A percentile compares a stretch with the other conserved stretches of the same genome.
phyloP scores from a whole-genome alignment of 116 monocot genomes.

The Trichopus zeylanicus region DNA sequence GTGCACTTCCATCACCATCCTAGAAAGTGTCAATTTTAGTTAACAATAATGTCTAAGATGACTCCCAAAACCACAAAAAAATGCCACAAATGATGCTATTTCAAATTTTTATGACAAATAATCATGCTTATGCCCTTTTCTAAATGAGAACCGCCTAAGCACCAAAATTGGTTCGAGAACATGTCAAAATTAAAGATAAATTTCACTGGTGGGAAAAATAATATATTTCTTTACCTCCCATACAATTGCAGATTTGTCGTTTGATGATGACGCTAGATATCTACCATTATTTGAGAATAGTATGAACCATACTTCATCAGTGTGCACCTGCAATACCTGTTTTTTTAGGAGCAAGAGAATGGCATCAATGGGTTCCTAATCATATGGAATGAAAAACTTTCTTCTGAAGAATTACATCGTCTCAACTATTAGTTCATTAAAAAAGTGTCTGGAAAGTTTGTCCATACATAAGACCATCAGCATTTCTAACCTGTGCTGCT shows the following conservation, averaged over 20 bases:
- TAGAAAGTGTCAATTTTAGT: too few relatives aligned
- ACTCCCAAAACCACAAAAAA: too few relatives aligned
- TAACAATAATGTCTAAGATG: too few relatives aligned
- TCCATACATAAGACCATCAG: too few relatives aligned
- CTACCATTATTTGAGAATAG: conserved; percentile 89
- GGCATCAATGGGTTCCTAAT: background rate
- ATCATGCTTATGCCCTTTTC: too few relatives aligned
- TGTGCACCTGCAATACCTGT: conserved; percentile 64
- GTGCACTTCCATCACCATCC: too few relatives aligned
- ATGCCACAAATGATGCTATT: too few relatives aligned
- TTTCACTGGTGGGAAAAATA: background rate
- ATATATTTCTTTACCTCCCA: conserved; percentile 69
- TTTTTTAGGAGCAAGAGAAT: background rate
- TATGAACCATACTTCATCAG: conserved; percentile 78
- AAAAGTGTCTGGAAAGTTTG: background rate
- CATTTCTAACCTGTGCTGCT: conserved; percentile 49
- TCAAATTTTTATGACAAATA: too few relatives aligned
- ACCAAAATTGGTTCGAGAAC: too few relatives aligned
- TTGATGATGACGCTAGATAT: conserved; percentile 79
- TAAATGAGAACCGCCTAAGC: too few relatives aligned
- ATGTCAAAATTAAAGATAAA: background rate
- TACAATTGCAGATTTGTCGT: conserved; percentile 67
- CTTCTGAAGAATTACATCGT: too few relatives aligned
- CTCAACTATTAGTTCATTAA: too few relatives aligned
- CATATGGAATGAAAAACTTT: background rate